These are phyloP conservation scores for Penicillium longicatenatum DNA, from an alignment of 495 filamentous ascomycete genomes.

Conservation along the genomic window DNA sequence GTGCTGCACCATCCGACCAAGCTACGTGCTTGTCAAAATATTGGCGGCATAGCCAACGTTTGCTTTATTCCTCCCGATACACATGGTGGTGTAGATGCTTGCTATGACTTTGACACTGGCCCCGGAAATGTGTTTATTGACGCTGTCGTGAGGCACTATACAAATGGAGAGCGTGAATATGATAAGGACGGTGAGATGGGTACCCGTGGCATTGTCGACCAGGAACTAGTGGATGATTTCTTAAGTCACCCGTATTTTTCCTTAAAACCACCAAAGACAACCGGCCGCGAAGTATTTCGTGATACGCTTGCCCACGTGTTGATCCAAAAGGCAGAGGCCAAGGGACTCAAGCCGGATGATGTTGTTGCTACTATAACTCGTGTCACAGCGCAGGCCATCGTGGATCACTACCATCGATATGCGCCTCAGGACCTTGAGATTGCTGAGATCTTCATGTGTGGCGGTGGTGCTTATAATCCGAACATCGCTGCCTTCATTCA, in stretches of 20 bases:
- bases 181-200: constrained; percentile 54
- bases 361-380: constrained; percentile 58
- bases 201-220: constrained; percentile 51
- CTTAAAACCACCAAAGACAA: constrained; percentile 56
- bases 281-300: constrained; percentile 59
- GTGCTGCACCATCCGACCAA: constrained; percentile 59
- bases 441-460: constrained; percentile 61
- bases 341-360: constrained; percentile 48
- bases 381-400: constrained; percentile 58
- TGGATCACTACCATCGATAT: constrained; percentile 56
- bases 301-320: constrained; percentile 53
- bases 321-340: constrained; percentile 45
- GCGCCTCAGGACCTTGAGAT: constrained; percentile 50
- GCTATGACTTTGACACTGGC: constrained; percentile 56
- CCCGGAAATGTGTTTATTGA: constrained; percentile 47
- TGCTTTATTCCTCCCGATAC: constrained; percentile 59
- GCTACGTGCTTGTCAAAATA: constrained; percentile 59
- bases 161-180: constrained; percentile 34
- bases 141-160: constrained; percentile 39
- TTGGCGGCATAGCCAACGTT: constrained; percentile 61
- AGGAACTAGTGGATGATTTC: constrained; percentile 56
- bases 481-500: constrained; percentile 57
- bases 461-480: constrained; percentile 58
- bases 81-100: constrained; percentile 46
- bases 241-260: constrained; percentile 50